Base-by-base conservation (phyloP, 306 rosid genomes). In the Lagenaria siceraria region DNA sequence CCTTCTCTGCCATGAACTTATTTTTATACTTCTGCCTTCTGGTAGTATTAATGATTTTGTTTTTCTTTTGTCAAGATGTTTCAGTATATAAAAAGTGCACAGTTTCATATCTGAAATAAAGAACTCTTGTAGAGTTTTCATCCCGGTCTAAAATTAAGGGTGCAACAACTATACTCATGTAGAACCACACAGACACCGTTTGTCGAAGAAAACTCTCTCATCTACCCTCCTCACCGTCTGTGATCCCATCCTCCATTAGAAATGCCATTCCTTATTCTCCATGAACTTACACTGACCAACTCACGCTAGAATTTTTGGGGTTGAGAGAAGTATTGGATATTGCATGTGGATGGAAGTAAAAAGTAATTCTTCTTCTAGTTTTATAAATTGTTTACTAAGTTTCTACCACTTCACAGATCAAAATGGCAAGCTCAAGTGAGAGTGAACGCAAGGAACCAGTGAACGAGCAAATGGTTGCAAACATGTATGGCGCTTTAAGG, bases 401-500 rank as follows among this genome's bases (percentile, higher is more conserved):
- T 33, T 61, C 74, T 31, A 48, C 24, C 11, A 7, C 51, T 36
- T 7, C 15, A 25, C 22, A 78, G 88, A 84, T 86, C 78, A 86
- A 69, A 82, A 92, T 92, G 97, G 93, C 95, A 55, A 82, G 84
- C 78, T 82, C 43, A 63, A 80, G 81, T 25, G 98, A 87, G 84
- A 84, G 84, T 71, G 91, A 88, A 60, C 87, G 76, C 76, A 84
- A 77, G 74, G 98, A 94, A 82, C 93, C 90, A 18, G 74, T 89
- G 74, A 95, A 95, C 68, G 98, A 95, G 71, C 97, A 92, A 87
- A 90, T 87, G 43, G 86, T 92, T 17, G 97, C 97, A 55, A 95
- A 95, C 83, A 85, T 80, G 86, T 95, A 92, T 63, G 97, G 90
- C 31, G 79, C 85, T 25, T 84, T 90, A 96, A 92, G 97, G 82